phyloP scores from a whole-genome alignment of 139 green algal genomes.

The Micractinium conductrix region DNA sequence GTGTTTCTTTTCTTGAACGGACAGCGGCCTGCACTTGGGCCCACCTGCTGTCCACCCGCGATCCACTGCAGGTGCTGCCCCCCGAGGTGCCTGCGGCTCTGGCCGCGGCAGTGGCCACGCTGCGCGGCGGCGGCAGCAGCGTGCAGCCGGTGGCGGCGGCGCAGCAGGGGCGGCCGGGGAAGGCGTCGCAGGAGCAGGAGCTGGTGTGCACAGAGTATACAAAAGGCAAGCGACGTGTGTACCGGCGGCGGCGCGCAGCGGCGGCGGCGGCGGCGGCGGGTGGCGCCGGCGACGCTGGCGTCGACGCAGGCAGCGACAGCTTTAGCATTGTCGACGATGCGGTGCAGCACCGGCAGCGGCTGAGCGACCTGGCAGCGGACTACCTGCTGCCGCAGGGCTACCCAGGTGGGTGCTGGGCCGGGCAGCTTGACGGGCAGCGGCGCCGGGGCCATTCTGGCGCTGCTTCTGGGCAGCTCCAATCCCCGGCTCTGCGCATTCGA shows the following conservation, averaged over 20 bases:
- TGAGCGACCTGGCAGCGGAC: conserved; percentile 17
- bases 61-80: not conserved
- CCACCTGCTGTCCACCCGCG: not conserved
- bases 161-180: not conserved
- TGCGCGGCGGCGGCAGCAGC: not conserved
- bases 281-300: not conserved
- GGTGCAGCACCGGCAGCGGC: conserved; percentile 43
- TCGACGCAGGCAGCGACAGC: not conserved
- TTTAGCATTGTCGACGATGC: conserved; percentile 66
- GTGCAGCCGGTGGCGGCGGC: not conserved
- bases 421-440: too few relatives aligned
- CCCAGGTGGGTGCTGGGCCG: too few relatives aligned
- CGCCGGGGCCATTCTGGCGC: too few relatives aligned
- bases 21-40: too few relatives aligned
- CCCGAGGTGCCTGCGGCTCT: not conserved
- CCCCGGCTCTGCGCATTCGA: too few relatives aligned
- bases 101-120: not conserved
- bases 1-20: not conserved
- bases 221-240: conserved; percentile 49
- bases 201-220: conserved; percentile 54
- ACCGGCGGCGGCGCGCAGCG: conserved; percentile 25
- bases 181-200: not conserved
- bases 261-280: not conserved
- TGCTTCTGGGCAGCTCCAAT: too few relatives aligned
- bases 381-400: conserved; percentile 75